Conservation (phyloP, 768 basidiomycete genomes). For the Ramaria sp. region DNA sequence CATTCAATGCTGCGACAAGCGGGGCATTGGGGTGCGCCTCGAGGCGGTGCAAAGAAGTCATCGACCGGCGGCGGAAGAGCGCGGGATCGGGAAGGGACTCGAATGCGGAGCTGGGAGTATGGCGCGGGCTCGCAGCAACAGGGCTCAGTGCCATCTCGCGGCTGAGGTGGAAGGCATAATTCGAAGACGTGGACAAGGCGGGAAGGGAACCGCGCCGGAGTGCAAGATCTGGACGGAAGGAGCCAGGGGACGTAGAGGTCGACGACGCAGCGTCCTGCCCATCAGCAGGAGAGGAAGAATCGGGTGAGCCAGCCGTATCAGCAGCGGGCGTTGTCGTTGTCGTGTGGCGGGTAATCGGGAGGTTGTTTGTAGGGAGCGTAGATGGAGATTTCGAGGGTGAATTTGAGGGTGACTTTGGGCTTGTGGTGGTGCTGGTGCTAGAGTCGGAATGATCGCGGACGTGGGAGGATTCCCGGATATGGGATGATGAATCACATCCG, state of each 20-base stretch:
- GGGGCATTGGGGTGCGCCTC: constrained; percentile 1
- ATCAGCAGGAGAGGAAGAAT: constrained; percentile 11
- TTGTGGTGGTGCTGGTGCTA: constrained; percentile 23
- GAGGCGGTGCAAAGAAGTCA: constrained; percentile 6
- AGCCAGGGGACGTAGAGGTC: neutral
- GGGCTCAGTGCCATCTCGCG: constrained; percentile 16
- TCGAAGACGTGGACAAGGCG: constrained; percentile 10
- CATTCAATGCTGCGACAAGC: neutral
- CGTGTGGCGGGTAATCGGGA: neutral
- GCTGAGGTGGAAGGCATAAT: constrained; percentile 13
- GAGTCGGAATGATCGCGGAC: too few relatives aligned
- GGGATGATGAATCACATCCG: too few relatives aligned
- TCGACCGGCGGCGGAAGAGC: neutral
- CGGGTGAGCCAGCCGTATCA: constrained; percentile 14
- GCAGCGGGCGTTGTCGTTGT: constrained; percentile 13
- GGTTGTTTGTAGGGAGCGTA: constrained; percentile 6
- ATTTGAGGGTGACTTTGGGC: constrained; percentile 17
- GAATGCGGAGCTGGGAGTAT: neutral
- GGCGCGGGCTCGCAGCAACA: neutral
- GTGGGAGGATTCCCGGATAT: too few relatives aligned
- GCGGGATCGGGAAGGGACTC: neutral
- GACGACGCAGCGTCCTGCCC: neutral
- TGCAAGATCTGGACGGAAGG: constrained; percentile 21
- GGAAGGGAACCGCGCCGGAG: neutral
- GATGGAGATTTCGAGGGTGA: constrained; percentile 24